Evolutionary conservation across 192 early-diverging fungal genomes (phyloP).

Genomic region (Backusella liffmaniae): DNA sequence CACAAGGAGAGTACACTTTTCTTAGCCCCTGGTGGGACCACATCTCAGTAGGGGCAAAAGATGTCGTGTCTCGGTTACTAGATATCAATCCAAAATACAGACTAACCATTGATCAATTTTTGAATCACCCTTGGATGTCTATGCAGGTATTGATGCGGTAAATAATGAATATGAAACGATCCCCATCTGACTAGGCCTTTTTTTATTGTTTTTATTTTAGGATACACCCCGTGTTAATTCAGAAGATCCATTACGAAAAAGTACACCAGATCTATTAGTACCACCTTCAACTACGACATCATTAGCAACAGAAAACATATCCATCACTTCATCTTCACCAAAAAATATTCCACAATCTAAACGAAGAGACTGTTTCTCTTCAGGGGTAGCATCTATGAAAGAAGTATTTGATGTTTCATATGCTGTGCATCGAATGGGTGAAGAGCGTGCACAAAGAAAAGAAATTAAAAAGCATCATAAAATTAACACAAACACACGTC

Average conservation of each 20-base stretch:
- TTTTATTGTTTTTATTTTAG: not conserved
- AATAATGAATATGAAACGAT: not conserved
- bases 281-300: slow-evolving; percentile 12
- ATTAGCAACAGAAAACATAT: slow-evolving; percentile 2
- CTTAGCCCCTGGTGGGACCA: slow-evolving; percentile 91
- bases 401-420: slow-evolving; percentile 71
- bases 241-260: not conserved
- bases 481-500: not conserved
- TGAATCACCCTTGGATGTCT: slow-evolving; percentile 79
- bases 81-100: slow-evolving; percentile 68
- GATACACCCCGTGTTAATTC: not conserved
- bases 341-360: not conserved
- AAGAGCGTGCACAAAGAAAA: slow-evolving; percentile 45
- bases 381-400: slow-evolving; percentile 46
- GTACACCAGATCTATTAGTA: not conserved
- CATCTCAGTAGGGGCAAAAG: slow-evolving; percentile 71
- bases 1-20: slow-evolving; percentile 81
- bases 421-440: slow-evolving; percentile 68
- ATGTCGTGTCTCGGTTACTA: slow-evolving; percentile 66
- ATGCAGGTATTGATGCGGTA: slow-evolving; percentile 40
- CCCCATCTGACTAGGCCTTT: not conserved
- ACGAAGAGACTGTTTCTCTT: not conserved
- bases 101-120: slow-evolving; percentile 79
- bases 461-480: slow-evolving; percentile 10
- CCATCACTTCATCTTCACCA: not conserved